A percentile compares a stretch with the other conserved stretches of the same genome.
These are phyloP conservation scores for Teratosphaeria viscida DNA, from an alignment of 2,329 filamentous ascomycete genomes.

Conservation along the genomic window DNA sequence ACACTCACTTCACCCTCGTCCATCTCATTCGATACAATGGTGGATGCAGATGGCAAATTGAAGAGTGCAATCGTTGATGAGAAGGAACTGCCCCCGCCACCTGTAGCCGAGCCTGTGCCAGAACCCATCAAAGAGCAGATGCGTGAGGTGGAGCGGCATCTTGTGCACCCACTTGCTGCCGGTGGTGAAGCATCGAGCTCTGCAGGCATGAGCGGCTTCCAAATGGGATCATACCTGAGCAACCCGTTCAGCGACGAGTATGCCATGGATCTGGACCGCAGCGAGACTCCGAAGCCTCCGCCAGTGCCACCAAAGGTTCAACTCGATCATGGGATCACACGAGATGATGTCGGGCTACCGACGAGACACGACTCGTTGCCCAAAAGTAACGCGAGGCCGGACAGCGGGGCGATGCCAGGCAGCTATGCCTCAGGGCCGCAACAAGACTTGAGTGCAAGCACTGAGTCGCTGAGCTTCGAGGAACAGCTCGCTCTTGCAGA, in stretches of 20 bases:
- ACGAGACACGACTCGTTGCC: background rate
- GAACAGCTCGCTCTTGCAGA: conserved; percentile 25
- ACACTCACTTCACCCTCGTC: conserved; percentile 13
- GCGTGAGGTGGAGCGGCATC: conserved; percentile 16
- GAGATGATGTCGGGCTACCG: background rate
- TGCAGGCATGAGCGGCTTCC: conserved; percentile 25
- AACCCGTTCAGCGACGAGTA: conserved; percentile 39
- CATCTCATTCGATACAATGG: conserved; percentile 22
- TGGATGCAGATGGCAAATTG: conserved; percentile 23
- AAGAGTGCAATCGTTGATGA: conserved; percentile 7
- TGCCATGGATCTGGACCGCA: conserved; percentile 22
- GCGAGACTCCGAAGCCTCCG: conserved; percentile 36
- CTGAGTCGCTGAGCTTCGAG: conserved; percentile 23
- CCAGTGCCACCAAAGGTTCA: conserved; percentile 34
- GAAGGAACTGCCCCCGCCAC: conserved; percentile 11
- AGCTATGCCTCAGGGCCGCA: conserved; percentile 6
- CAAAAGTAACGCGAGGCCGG: conserved; percentile 3
- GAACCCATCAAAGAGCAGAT: conserved; percentile 12
- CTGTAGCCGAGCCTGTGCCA: conserved; percentile 10
- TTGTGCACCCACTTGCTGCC: conserved; percentile 12
- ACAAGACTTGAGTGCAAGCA: background rate
- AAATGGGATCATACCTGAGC: conserved; percentile 29
- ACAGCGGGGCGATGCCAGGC: conserved; percentile 8
- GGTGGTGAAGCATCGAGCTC: conserved; percentile 9
- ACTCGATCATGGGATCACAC: conserved; percentile 13